Percentiles rank a stretch among this genome's conserved stretches.
These are phyloP conservation scores for Tetrahymena elliotti DNA, from an alignment of 73 alveolate species.

Conservation along the genomic window DNA sequence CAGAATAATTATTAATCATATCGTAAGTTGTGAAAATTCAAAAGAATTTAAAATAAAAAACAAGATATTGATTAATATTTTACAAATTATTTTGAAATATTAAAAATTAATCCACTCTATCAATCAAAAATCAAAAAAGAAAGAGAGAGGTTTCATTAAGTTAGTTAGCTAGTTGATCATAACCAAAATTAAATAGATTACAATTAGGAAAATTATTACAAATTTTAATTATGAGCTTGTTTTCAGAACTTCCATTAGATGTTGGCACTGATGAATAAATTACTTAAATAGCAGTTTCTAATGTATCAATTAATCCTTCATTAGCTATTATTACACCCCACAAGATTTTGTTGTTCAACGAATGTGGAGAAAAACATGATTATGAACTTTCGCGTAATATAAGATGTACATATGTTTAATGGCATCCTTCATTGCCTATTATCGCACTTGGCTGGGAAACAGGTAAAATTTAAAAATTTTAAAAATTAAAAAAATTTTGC, in stretches of 20 bases:
- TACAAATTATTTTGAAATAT: background rate
- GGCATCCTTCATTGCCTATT: slow-evolving; percentile 93
- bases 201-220: background rate
- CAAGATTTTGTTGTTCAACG: slow-evolving; percentile 64
- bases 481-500: background rate
- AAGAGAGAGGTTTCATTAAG: background rate
- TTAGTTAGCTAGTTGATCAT: background rate
- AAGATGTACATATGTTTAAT: slow-evolving; percentile 65
- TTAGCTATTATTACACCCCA: slow-evolving; percentile 14
- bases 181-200: background rate
- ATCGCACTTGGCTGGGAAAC: slow-evolving; percentile 91
- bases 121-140: background rate
- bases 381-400: slow-evolving; percentile 72
- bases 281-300: slow-evolving; percentile 29
- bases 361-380: slow-evolving; percentile 74
- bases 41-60: background rate
- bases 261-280: slow-evolving; percentile 9
- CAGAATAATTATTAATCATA: background rate
- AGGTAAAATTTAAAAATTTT: slow-evolving; percentile 54
- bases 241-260: background rate
- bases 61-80: background rate
- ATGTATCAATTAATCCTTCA: slow-evolving; percentile 22
- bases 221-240: background rate
- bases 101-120: background rate
- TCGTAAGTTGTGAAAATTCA: background rate